Evolutionary conservation across 176 grass and related monocot genomes (phyloP).

Genomic region (Triticum monococcum): DNA sequence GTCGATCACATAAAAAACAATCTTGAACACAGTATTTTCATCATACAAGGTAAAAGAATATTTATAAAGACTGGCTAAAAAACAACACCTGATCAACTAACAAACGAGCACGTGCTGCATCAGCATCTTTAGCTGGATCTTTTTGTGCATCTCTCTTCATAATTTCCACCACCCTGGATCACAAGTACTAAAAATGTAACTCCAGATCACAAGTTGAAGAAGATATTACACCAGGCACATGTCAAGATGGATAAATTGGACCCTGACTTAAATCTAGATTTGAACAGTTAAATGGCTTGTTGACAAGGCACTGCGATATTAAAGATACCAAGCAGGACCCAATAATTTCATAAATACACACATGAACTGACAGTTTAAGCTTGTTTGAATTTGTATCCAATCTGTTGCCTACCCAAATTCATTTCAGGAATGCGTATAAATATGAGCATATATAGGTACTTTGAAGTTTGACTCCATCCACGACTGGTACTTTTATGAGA

Average conservation of each 20-base stretch:
- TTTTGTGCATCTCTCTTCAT: slow-evolving; percentile 79
- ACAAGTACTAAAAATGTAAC: slow-evolving; percentile 21
- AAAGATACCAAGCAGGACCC: slow-evolving; percentile 5
- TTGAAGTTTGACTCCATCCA: neutral
- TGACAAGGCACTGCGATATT: neutral
- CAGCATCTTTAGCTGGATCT: slow-evolving; percentile 58
- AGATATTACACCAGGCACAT: neutral
- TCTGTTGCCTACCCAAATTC: neutral
- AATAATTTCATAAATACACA: neutral
- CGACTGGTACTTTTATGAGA: neutral
- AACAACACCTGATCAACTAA: slow-evolving; percentile 74
- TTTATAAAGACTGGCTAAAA: neutral
- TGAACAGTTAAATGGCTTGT: neutral
- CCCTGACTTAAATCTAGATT: slow-evolving; percentile 18
- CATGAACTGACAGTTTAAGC: neutral
- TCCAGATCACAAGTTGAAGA: neutral
- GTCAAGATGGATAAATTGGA: slow-evolving; percentile 23
- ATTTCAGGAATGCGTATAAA: neutral
- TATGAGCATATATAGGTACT: slow-evolving; percentile 9
- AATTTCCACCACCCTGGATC: slow-evolving; percentile 78
- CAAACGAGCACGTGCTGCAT: slow-evolving; percentile 62
- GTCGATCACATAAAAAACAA: neutral
- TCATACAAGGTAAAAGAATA: slow-evolving; percentile 11
- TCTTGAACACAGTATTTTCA: neutral
- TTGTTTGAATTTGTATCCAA: neutral